Conservation (phyloP, 805 yeast species). For the Starmerella powellii region DNA sequence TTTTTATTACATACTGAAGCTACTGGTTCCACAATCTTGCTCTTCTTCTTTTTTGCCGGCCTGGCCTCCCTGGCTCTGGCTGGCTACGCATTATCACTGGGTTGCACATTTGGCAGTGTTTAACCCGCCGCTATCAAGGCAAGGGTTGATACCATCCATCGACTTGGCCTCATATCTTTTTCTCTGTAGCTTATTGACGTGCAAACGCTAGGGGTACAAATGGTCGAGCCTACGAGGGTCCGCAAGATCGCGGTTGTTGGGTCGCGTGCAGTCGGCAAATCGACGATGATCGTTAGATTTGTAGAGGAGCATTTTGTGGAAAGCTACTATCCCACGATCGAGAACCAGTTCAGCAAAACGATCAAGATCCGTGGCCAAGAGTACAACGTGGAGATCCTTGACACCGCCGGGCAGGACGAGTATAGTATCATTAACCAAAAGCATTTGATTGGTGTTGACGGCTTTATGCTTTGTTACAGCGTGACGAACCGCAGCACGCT, state of each 20-base stretch:
- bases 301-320: conserved; percentile 84
- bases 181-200: background rate
- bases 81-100: too few species aligned
- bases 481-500: conserved; percentile 68
- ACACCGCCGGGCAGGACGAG: conserved; percentile 92
- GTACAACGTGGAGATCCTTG: conserved; percentile 72
- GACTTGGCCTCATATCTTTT: background rate
- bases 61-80: too few species aligned
- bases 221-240: conserved; percentile 25
- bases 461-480: conserved; percentile 69
- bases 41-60: too few species aligned
- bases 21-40: too few species aligned
- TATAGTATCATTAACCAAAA: conserved; percentile 68
- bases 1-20: too few species aligned
- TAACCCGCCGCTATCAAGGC: conserved; percentile 3
- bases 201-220: background rate
- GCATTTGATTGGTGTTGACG: conserved; percentile 69
- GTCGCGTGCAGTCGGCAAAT: conserved; percentile 74
- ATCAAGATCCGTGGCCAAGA: conserved; percentile 59
- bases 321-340: conserved; percentile 81
- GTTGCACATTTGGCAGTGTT: too few species aligned
- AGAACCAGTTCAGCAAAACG: conserved; percentile 65
- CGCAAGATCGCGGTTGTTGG: conserved; percentile 79
- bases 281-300: conserved; percentile 71
- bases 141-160: background rate